These are phyloP conservation scores for Pleurotus salmoneostramineus DNA, from an alignment of 768 basidiomycete species.

Conservation along the genomic window DNA sequence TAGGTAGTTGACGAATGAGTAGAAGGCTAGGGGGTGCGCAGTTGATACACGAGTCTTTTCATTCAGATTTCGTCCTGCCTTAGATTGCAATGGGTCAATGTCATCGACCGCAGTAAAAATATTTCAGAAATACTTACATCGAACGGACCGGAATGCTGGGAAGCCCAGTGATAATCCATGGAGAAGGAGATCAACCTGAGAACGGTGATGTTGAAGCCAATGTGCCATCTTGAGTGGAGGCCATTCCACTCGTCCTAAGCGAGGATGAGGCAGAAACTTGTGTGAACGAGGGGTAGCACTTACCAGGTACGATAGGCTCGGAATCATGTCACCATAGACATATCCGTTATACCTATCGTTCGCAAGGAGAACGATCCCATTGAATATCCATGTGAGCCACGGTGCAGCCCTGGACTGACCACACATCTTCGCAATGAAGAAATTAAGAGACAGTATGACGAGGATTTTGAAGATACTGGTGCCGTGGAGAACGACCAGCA, in stretches of 20 bases:
- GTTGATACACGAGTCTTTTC: conserved; percentile 60
- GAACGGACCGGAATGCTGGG: conserved; percentile 26
- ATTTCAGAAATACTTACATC: conserved; percentile 33
- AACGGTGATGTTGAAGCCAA: conserved; percentile 96
- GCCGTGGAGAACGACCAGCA: conserved; percentile 79
- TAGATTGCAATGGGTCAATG: not conserved
- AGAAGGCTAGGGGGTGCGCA: conserved; percentile 53
- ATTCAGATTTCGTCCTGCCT: conserved; percentile 21
- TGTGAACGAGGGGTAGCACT: conserved; percentile 17
- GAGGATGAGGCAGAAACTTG: not conserved
- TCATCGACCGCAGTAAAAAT: not conserved
- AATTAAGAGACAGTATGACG: conserved; percentile 69
- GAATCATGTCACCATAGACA: conserved; percentile 50
- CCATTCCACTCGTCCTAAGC: conserved; percentile 67
- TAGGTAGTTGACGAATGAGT: conserved; percentile 70
- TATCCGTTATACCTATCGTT: conserved; percentile 82
- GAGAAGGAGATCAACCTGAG: conserved; percentile 89
- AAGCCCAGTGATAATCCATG: conserved; percentile 91
- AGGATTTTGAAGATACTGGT: conserved; percentile 75
- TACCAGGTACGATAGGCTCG: conserved; percentile 59
- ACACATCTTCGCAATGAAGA: conserved; percentile 47
- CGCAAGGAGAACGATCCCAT: conserved; percentile 64
- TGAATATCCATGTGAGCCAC: conserved; percentile 73
- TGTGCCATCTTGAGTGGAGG: conserved; percentile 87
- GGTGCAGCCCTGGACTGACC: conserved; percentile 42